These are phyloP conservation scores for Lophiostoma macrostomum DNA, from an alignment of 495 filamentous ascomycete species.

Conservation along the genomic window DNA sequence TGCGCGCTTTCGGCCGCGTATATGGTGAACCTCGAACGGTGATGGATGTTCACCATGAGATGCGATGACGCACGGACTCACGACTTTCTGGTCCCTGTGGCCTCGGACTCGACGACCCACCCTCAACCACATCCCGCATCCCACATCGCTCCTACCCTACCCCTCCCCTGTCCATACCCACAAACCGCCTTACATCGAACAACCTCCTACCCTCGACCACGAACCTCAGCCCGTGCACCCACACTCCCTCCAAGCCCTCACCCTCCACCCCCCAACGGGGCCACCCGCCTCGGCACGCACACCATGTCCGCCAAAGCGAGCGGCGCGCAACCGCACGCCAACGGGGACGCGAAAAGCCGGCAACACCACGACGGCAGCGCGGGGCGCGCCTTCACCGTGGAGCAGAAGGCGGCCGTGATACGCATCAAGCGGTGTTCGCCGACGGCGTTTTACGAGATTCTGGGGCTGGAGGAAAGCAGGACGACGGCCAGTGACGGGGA, in stretches of 20 bases:
- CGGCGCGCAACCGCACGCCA: slow-evolving; percentile 60
- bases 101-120: not conserved
- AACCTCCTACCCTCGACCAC: not conserved
- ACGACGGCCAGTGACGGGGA: slow-evolving; percentile 68
- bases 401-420: slow-evolving; percentile 86
- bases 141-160: not conserved
- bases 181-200: not conserved
- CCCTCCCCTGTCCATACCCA: no score
- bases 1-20: no score
- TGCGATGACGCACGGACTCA: slow-evolving; percentile 7
- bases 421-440: slow-evolving; percentile 77
- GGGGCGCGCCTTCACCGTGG: slow-evolving; percentile 79
- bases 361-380: slow-evolving; percentile 94
- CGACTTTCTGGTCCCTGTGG: slow-evolving; percentile 11
- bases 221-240: not conserved
- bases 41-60: no score
- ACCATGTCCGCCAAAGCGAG: slow-evolving; percentile 76
- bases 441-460: slow-evolving; percentile 88
- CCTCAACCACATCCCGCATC: not conserved
- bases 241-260: not conserved
- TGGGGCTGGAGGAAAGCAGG: slow-evolving; percentile 61
- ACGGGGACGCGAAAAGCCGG: slow-evolving; percentile 65
- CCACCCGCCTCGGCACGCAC: no score
- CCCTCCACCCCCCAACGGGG: slow-evolving; percentile 9
- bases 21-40: no score